phyloP scores from a whole-genome alignment of 306 rosid genomes.

The Castanea crenata region DNA sequence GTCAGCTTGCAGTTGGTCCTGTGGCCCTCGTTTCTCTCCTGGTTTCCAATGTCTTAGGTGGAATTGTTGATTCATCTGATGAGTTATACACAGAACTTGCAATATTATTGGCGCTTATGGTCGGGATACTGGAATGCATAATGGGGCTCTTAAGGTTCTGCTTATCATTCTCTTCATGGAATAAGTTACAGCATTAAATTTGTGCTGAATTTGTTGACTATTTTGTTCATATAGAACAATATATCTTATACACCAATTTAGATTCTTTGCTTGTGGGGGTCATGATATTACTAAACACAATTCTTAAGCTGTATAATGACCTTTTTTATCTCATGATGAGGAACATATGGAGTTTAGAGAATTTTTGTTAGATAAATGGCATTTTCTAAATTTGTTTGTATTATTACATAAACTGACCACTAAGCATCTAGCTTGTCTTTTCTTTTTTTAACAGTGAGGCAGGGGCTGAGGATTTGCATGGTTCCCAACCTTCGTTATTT shows the following conservation, averaged over 20 bases:
- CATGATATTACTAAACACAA: not conserved
- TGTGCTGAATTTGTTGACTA: slow-evolving; percentile 1
- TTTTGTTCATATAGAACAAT: not conserved
- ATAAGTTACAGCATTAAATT: slow-evolving; percentile 12
- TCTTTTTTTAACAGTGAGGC: slow-evolving; percentile 4
- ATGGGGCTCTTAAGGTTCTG: slow-evolving; percentile 92
- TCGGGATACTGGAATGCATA: slow-evolving; percentile 85
- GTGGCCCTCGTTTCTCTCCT: slow-evolving; percentile 98
- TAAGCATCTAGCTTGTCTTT: slow-evolving; percentile 16
- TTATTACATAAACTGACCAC: slow-evolving; percentile 6
- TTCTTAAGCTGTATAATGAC: not conserved
- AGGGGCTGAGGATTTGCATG: not conserved
- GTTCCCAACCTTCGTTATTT: not conserved
- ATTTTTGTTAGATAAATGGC: not conserved
- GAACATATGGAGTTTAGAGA: slow-evolving; percentile 1
- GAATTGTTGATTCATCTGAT: slow-evolving; percentile 73
- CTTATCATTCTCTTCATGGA: slow-evolving; percentile 16
- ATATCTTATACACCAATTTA: not conserved
- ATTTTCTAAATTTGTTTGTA: not conserved
- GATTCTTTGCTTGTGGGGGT: not conserved
- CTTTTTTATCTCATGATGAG: not conserved
- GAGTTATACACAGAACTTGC: slow-evolving; percentile 83
- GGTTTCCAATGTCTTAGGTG: slow-evolving; percentile 76
- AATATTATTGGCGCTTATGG: slow-evolving; percentile 89
- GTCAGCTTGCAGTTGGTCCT: slow-evolving; percentile 99